Percentiles rank a stretch among this genome's conserved stretches.
phyloP scores from a whole-genome alignment of 306 rosid genomes.

The Alnus glutinosa region DNA sequence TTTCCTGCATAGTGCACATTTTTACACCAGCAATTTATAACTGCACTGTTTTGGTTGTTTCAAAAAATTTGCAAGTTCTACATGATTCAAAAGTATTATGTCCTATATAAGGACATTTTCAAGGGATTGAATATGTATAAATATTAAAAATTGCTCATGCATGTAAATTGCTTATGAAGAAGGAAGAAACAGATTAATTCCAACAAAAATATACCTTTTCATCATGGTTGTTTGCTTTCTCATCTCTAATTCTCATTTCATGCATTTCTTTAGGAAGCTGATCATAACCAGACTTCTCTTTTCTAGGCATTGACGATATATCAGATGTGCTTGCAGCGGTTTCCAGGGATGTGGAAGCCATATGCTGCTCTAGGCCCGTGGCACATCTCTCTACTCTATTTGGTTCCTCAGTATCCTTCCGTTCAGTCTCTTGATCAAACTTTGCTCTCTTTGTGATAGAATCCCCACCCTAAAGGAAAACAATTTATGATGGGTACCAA shows the following conservation, averaged over 20 bases:
- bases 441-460: constrained; percentile 58
- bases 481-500: background rate
- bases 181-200: background rate
- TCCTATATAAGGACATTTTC: constrained; percentile 1
- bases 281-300: constrained; percentile 53
- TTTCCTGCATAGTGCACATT: constrained; percentile 49
- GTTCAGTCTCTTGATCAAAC: constrained; percentile 59
- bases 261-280: constrained; percentile 72
- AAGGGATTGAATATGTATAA: constrained; percentile 7
- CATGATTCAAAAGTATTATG: background rate
- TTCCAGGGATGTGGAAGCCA: constrained; percentile 39
- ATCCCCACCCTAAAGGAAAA: constrained; percentile 62
- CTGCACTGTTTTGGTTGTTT: background rate
- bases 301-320: constrained; percentile 38
- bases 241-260: constrained; percentile 76
- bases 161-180: background rate
- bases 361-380: constrained; percentile 36
- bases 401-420: constrained; percentile 30
- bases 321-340: constrained; percentile 48
- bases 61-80: background rate
- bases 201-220: constrained; percentile 54
- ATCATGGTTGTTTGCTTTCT: constrained; percentile 47
- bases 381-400: constrained; percentile 35
- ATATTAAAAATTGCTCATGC: constrained; percentile 10
- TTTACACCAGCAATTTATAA: constrained; percentile 1